Evolutionary conservation across 2,329 filamentous ascomycete genomes (phyloP).

Genomic region (Ceratocystis harringtonii): DNA sequence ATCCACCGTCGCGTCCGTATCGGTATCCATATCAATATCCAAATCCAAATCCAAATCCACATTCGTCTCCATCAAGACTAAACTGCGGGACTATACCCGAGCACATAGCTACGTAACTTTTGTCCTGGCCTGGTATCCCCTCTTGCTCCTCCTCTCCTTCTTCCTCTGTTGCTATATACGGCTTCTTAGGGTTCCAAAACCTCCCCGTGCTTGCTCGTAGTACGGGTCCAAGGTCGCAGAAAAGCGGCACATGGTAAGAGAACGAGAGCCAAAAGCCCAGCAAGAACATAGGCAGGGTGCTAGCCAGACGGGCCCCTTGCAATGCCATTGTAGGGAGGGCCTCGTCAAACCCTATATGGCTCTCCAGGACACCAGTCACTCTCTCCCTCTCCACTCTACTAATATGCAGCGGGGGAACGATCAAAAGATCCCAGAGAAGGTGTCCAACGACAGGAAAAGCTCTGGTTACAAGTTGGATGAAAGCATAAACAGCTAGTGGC

Average conservation of each 20-base stretch:
- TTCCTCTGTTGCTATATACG: no score
- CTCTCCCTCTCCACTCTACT: not conserved
- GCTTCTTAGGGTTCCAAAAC: not conserved
- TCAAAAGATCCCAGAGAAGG: not conserved
- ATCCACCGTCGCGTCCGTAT: no score
- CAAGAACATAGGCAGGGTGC: not conserved
- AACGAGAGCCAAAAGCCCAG: not conserved
- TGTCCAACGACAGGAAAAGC: not conserved
- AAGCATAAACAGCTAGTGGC: not conserved
- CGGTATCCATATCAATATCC: no score
- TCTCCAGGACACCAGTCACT: no score
- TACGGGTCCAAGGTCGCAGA: not conserved
- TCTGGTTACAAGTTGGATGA: not conserved
- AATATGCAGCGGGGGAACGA: not conserved
- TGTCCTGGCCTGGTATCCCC: no score
- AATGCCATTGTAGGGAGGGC: not conserved
- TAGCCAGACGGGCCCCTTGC: not conserved
- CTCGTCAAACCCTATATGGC: no score
- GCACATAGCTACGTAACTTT: no score
- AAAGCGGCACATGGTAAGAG: slow-evolving; percentile 4
- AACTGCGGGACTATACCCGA: no score
- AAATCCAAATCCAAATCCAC: no score
- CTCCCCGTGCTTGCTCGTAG: not conserved
- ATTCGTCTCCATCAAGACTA: no score
- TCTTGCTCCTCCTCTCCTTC: no score